Evolutionary conservation across 345 rosid genomes (phyloP), one percentile per base, ranked within the genome.

Genomic region (Dovyalis caffra): DNA sequence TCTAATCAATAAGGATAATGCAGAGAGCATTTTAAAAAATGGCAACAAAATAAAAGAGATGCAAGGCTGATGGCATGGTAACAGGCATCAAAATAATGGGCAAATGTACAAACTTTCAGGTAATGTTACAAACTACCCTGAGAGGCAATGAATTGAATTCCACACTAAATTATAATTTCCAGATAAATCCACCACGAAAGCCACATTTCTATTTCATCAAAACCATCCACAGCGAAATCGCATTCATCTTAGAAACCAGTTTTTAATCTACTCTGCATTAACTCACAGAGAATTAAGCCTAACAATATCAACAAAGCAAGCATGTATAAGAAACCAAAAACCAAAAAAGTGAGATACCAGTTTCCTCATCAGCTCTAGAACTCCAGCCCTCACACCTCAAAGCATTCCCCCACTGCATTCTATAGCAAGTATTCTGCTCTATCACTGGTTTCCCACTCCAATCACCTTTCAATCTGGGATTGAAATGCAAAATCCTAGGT

Each of bases 331-430:
- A 51, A 26, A 58, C 1, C 45, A 31, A 21, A 20, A 70, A 32
- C 29, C 21, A 11, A 53, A 32, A 32, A 64, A 29, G 10, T 69
- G 5, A 35, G 70, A 60, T 23, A 94, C 98, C 93, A 70, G 97
- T 92, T 79, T 94, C 98, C 62, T 92, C 97, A 15, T 90, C 93
- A 49, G 89, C 81, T 78, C 83, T 83, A n/a, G 97, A 92, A 53
- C 80, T 85, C 95, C 92, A 90, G 18, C 98, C 97, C 79, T 88
- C 95, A 38, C 98, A 94, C 37, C 98, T 85, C 85, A 86, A 77
- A 0, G 95, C 88, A 29, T 87, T 74, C 3, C 98, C 97, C 98
- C 98, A 94, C 37, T 94, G 97, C 97, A 91, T 91, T 70, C 97
- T 83, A 64, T 91, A 94, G 64, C 98, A 94, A 80, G 94, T 94